Evolutionary conservation across 1,284 basidiomycete species (phyloP).

Genomic region (Neonothopanus nambi): DNA sequence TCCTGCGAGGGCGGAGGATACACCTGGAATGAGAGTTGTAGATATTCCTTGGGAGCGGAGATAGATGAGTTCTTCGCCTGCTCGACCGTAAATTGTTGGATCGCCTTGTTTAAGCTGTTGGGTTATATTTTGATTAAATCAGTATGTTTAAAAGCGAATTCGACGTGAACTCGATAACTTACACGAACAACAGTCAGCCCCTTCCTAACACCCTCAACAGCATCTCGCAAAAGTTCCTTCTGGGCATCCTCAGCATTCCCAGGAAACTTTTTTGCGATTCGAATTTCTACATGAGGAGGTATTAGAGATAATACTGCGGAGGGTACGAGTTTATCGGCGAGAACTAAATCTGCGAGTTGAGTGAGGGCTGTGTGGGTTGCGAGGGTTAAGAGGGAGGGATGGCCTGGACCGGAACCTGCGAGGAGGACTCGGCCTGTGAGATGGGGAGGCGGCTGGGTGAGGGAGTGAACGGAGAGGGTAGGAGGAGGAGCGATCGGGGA

Average conservation of each 20-base stretch:
- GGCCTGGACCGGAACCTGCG: slow-evolving; percentile 93
- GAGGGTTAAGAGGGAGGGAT: slow-evolving; percentile 88
- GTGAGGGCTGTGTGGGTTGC: slow-evolving; percentile 85
- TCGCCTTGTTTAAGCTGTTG: slow-evolving; percentile 97
- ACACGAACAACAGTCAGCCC: slow-evolving; percentile 89
- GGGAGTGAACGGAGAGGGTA: slow-evolving; percentile 17
- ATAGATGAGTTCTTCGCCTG: slow-evolving; percentile 89
- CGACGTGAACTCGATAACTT: no score
- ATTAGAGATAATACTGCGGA: slow-evolving; percentile 87
- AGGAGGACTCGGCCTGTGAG: slow-evolving; percentile 75
- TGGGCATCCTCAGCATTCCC: slow-evolving; percentile 96
- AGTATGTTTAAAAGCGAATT: no score
- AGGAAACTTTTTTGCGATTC: slow-evolving; percentile 95
- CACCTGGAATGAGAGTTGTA: slow-evolving; percentile 86
- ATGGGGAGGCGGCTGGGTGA: slow-evolving; percentile 32
- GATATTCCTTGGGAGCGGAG: slow-evolving; percentile 25
- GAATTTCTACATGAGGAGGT: slow-evolving; percentile 67
- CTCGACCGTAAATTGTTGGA: slow-evolving; percentile 92
- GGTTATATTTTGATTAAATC: no score
- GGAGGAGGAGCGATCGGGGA: slow-evolving; percentile 19
- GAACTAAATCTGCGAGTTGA: slow-evolving; percentile 78
- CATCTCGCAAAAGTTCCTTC: slow-evolving; percentile 90
- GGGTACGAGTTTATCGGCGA: slow-evolving; percentile 98
- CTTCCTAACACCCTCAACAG: slow-evolving; percentile 75
- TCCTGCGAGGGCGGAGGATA: slow-evolving; percentile 86